Conservation (phyloP, 2,329 filamentous ascomycete genomes). For the Colletotrichum lentis region DNA sequence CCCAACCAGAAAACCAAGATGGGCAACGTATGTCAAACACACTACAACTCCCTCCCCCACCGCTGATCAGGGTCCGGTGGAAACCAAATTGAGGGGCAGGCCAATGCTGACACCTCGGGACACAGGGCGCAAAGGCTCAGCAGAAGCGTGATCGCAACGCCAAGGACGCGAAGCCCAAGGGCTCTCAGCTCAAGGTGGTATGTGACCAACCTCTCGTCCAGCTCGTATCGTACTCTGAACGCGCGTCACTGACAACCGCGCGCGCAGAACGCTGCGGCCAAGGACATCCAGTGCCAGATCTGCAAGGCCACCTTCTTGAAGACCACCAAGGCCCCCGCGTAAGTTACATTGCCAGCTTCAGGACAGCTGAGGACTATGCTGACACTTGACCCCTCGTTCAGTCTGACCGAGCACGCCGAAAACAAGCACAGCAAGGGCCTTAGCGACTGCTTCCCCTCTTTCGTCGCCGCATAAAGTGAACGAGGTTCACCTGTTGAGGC, state of each 20-base stretch:
- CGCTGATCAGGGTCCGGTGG: constrained; percentile 35
- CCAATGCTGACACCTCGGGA: constrained; percentile 30
- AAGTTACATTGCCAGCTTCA: constrained; percentile 46
- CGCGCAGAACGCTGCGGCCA: constrained; percentile 73
- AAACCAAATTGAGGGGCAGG: constrained; percentile 35
- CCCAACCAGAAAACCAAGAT: constrained; percentile 19
- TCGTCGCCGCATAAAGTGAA: constrained; percentile 42
- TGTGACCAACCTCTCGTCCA: constrained; percentile 44
- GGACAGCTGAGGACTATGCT: constrained; percentile 14
- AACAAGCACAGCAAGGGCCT: constrained; percentile 82
- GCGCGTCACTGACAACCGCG: constrained; percentile 28
- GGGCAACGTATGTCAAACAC: constrained; percentile 39
- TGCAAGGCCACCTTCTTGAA: constrained; percentile 83
- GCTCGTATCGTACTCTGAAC: neutral
- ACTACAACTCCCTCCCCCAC: constrained; percentile 24
- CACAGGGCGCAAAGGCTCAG: constrained; percentile 70
- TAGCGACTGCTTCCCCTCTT: constrained; percentile 73
- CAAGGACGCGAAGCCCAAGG: constrained; percentile 64
- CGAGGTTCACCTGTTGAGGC: too few species aligned
- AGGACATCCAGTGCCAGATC: constrained; percentile 77
- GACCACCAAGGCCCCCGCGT: constrained; percentile 77
- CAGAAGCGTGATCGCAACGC: constrained; percentile 77
- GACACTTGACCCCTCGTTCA: constrained; percentile 42
- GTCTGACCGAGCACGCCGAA: constrained; percentile 73
- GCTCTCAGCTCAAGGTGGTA: constrained; percentile 74